Evolutionary conservation across 1,284 basidiomycete genomes (phyloP).

Genomic region (Coniophora puteana): DNA sequence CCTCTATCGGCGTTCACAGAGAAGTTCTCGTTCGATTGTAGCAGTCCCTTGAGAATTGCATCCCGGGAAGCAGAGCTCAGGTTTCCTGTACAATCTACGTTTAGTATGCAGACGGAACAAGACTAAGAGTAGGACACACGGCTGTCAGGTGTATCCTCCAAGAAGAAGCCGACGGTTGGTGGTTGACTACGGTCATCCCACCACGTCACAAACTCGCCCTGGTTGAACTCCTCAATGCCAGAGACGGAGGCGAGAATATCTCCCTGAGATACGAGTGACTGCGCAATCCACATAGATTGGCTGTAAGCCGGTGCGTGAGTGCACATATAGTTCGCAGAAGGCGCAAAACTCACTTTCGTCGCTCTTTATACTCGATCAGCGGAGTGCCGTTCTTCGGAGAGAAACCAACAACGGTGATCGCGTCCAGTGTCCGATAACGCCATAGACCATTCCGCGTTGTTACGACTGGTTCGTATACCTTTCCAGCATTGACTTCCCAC

Average conservation of each 20-base stretch:
- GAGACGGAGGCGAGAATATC: conserved; percentile 11
- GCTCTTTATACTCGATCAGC: conserved; percentile 12
- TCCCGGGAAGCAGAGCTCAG: too few relatives aligned
- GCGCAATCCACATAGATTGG: conserved; percentile 4
- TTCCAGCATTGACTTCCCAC: conserved; percentile 16
- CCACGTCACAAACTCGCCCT: conserved; percentile 14
- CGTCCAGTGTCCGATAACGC: conserved; percentile 21
- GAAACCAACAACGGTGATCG: conserved; percentile 19
- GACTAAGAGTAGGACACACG: too few relatives aligned
- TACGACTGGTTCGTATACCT: conserved; percentile 17
- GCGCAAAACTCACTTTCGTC: conserved; percentile 14
- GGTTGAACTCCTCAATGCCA: conserved; percentile 2
- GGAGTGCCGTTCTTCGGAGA: conserved; percentile 10
- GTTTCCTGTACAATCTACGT: too few relatives aligned
- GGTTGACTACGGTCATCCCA: conserved; percentile 10
- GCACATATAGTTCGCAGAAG: too few relatives aligned
- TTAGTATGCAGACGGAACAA: too few relatives aligned
- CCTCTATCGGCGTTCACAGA: too few relatives aligned
- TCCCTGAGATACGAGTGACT: conserved; percentile 1
- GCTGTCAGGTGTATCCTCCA: conserved; percentile 11
- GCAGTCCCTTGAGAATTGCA: too few relatives aligned
- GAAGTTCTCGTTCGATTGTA: too few relatives aligned
- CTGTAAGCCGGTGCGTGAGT: too few relatives aligned
- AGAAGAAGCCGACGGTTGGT: conserved; percentile 13
- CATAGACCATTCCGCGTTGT: conserved; percentile 23